These are phyloP conservation scores for Citrus trifoliata DNA, from an alignment of 345 rosid genomes.

Conservation along the genomic window DNA sequence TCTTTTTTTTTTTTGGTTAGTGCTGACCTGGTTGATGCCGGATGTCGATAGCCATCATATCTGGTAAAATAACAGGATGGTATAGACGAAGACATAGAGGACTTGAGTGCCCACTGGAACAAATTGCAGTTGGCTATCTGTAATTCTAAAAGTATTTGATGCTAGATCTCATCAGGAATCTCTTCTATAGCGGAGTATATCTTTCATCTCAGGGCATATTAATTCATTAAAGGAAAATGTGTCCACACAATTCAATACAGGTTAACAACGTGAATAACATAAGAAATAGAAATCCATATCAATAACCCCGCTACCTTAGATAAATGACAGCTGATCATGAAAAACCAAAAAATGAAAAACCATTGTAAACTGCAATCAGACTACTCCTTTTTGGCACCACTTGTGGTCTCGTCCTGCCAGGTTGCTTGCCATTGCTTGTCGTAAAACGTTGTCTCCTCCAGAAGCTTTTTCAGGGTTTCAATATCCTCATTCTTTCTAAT, in stretches of 20 bases:
- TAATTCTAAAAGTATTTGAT: neutral
- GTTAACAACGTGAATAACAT: neutral
- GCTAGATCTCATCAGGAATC: neutral
- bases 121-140: neutral
- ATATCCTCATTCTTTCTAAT: conserved; percentile 88
- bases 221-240: neutral
- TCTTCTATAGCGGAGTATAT: neutral
- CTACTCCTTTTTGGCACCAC: conserved; percentile 26
- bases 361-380: neutral
- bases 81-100: neutral
- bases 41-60: neutral
- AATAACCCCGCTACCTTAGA: neutral
- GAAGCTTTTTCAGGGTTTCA: conserved; percentile 58
- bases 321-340: neutral
- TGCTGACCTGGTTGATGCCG: neutral
- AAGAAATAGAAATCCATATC: neutral
- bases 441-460: conserved; percentile 83
- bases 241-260: neutral
- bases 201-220: neutral
- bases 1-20: no score
- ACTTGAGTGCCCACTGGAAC: neutral
- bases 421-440: conserved; percentile 98
- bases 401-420: conserved; percentile 60
- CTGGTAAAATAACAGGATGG: neutral
- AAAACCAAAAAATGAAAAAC: neutral